Base-by-base conservation (phyloP, 202 grass and related monocot species). In the Bolboschoenoplectus hybrid region DNA sequence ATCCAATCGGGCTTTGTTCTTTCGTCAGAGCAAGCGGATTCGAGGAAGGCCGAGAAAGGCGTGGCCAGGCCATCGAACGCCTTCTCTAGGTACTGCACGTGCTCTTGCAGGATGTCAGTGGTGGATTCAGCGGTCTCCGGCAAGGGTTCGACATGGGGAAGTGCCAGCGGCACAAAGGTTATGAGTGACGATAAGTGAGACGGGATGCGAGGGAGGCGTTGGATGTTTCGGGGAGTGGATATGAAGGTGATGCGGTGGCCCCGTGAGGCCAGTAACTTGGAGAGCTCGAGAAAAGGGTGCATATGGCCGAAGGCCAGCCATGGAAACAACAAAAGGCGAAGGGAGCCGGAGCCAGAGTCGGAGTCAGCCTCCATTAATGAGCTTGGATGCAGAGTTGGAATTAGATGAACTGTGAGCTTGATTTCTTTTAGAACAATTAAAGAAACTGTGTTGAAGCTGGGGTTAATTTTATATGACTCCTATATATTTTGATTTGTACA, bases 201-300 rank as follows among this genome's bases (percentile, higher is more conserved):
- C 7, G 60, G 66, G 60, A 66, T 67, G 61, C 55, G 50, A 5
- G 86, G 80, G 80, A 88, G 86, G 34, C 82, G 78, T 36, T 20
- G 32, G 45, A 85, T 82, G 85, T 85, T 87, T 39, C 85, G 50
- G 3, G 85, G 81, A 13, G 85, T 90, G 56, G 85, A 85, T 16
- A 90, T 50, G 89, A 87, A 87, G 65, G 74, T 81, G 81, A 90
- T 81, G 36, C 16, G 55, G 66, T 87, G 89, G 63, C 85, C 74
- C 9, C 74, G 34, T 11, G 8, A 13, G 9, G 89, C 89, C 47
- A 90, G 12, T 14, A 58, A 84, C 52, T 90, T 81, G 34, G 69
- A 17, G 8, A 74, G 69, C 39, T 74, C 69, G 4, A 74, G 69
- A 47, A 74, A 74, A 0, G 69, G 69, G 40, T 45, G 69, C 13